These are phyloP conservation scores for Pleurotus ostreatus DNA, from an alignment of 768 basidiomycete genomes.

Conservation along the genomic window DNA sequence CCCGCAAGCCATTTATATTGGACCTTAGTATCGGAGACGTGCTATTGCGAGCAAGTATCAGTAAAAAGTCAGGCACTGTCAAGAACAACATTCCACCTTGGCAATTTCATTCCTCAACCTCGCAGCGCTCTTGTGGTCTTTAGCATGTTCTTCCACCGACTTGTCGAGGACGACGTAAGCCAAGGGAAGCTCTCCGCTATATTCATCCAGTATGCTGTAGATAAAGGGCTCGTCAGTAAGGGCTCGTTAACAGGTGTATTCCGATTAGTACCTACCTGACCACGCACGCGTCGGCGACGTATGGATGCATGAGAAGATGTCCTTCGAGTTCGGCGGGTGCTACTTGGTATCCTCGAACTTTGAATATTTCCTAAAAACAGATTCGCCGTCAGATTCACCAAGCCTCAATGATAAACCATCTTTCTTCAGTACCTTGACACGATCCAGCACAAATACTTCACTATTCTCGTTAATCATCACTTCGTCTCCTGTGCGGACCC, in stretches of 20 bases:
- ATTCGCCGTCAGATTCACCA: too few relatives aligned
- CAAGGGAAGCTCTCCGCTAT: conserved; percentile 70
- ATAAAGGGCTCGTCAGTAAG: not conserved
- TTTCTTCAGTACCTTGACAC: conserved; percentile 52
- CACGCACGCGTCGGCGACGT: conserved; percentile 60
- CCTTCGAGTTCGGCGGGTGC: conserved; percentile 68
- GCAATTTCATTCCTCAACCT: conserved; percentile 41
- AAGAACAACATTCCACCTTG: conserved; percentile 40
- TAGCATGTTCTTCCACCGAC: conserved; percentile 30
- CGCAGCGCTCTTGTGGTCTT: conserved; percentile 27
- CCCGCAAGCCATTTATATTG: conserved; percentile 59
- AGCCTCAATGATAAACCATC: too few relatives aligned
- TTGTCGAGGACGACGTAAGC: conserved; percentile 61
- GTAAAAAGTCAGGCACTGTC: not conserved
- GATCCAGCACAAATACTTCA: conserved; percentile 69
- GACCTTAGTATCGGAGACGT: conserved; percentile 54
- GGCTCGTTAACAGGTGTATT: not conserved
- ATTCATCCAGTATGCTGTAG: conserved; percentile 61
- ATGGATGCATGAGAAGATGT: conserved; percentile 55
- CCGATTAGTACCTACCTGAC: conserved; percentile 26
- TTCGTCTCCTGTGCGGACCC: conserved; percentile 72
- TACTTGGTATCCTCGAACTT: conserved; percentile 58
- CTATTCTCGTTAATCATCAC: conserved; percentile 55
- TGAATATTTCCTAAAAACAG: conserved; percentile 57
- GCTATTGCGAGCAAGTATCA: conserved; percentile 25